Conservation (phyloP, 1,284 basidiomycete genomes). For the Caloboletus firmus region DNA sequence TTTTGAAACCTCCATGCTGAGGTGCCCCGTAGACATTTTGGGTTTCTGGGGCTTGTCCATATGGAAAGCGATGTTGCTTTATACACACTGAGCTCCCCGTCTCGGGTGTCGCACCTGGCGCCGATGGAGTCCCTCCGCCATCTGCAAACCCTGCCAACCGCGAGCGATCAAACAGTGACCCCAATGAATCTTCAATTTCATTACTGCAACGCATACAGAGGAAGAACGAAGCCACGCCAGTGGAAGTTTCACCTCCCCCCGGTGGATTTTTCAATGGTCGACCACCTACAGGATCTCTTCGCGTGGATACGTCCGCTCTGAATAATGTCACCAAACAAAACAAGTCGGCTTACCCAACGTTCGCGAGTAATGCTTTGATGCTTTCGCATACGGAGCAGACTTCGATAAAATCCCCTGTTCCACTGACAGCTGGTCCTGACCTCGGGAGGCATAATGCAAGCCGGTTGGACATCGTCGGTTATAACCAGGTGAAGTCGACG, state of each 20-base stretch:
- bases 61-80: constrained; percentile 88
- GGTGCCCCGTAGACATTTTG: constrained; percentile 69
- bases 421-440: constrained; percentile 79
- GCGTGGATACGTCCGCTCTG: constrained; percentile 68
- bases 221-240: constrained; percentile 53
- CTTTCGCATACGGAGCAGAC: constrained; percentile 61
- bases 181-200: constrained; percentile 67
- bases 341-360: constrained; percentile 79
- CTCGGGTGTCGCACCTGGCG: constrained; percentile 51
- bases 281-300: constrained; percentile 62
- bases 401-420: constrained; percentile 65
- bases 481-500: constrained; percentile 54
- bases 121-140: constrained; percentile 49
- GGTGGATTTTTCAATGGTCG: constrained; percentile 53
- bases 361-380: constrained; percentile 69
- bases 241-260: constrained; percentile 44
- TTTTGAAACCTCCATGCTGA: constrained; percentile 14
- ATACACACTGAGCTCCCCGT: constrained; percentile 82
- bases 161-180: constrained; percentile 76
- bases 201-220: constrained; percentile 73
- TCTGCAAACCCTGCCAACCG: constrained; percentile 55
- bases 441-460: constrained; percentile 70
- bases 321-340: constrained; percentile 70
- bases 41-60: constrained; percentile 88
- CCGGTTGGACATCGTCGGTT: constrained; percentile 68